phyloP scores from a whole-genome alignment of 148 eudicot species.

The Chenopodium berlandieri region DNA sequence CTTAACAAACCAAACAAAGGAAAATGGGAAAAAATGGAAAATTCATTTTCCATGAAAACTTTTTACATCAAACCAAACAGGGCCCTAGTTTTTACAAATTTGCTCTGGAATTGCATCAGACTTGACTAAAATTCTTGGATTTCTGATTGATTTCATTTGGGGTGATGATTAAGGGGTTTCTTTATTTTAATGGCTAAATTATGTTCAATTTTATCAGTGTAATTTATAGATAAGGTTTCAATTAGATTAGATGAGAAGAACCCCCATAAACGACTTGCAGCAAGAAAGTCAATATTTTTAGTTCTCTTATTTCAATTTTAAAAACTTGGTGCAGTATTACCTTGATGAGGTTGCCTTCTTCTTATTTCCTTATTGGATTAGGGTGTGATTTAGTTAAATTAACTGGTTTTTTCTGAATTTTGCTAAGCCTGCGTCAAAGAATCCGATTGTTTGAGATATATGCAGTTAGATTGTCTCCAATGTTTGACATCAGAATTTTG shows the following conservation, averaged over 20 bases:
- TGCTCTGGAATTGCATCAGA: constrained; percentile 13
- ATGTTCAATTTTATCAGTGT: not conserved
- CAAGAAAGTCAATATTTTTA: not conserved
- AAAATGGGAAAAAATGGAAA: no score
- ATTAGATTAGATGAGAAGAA: not conserved
- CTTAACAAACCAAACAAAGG: no score
- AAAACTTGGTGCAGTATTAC: not conserved
- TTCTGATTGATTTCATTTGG: not conserved
- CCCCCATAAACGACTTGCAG: not conserved
- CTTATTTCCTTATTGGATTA: not conserved
- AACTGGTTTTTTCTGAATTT: not conserved
- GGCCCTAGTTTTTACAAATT: not conserved
- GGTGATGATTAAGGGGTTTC: not conserved
- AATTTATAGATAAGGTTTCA: not conserved
- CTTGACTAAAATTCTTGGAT: not conserved
- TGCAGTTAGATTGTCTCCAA: not conserved
- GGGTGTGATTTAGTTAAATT: not conserved
- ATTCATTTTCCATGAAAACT: no score
- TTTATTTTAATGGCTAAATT: not conserved
- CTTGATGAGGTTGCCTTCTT: not conserved
- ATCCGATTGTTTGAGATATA: not conserved
- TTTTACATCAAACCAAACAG: no score
- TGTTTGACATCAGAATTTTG: not conserved
- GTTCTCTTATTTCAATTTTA: not conserved
- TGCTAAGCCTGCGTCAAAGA: not conserved